Base-by-base conservation (phyloP, 768 basidiomycete species). In the Coprinopsis strossmayeri region DNA sequence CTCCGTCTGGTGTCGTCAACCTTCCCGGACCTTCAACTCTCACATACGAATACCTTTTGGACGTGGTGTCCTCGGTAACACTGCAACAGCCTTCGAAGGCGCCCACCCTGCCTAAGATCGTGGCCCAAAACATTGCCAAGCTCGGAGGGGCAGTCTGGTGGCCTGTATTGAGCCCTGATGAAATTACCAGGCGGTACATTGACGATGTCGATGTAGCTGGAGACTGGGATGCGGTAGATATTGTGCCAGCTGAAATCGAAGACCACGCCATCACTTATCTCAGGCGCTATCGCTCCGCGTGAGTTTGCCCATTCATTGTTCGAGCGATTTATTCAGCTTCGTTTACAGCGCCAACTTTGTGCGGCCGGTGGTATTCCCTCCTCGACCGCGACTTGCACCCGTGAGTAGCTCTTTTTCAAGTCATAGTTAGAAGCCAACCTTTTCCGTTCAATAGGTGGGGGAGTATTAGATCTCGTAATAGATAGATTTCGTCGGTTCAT, bases 1-100 rank as follows among this genome's bases (percentile, higher is more conserved):
- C 81, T 18, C 7, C 7, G 30, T 67, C 84, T 34, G 77, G 81
- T 26, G 91, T 83, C 5, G 67, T 92, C 58, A 79, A 79, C 46
- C 83, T 99, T 40, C 90, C 94, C 38, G 96, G 96, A 2, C 94
- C 95, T 0, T 86, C 82, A 26, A 83, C 86, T 30, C 74, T 94
- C 64, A 87, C 89, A 23, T 81, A 84, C 64, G 84, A 89, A 61
- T 85, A 89, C 64, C 70, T 91, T 30, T 68, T 89, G 48, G 79
- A 89, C 45, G 72, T 98, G 53, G 82, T 93, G 34, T 76, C 81
- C 38, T 79, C 83, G 10, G 74, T 94, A 51, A 91, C 91, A n/a
- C 79, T 87, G 54, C 83, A 78, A 38, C 78, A 82, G 11, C 78
- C 82, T 48, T 84, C 82, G 21, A 70, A 73, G 40, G 89, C 81